A percentile compares a stretch with the other conserved stretches of the same genome.
These are phyloP conservation scores for Verticillium tricorpus DNA, from an alignment of 2,329 filamentous ascomycete species.

Conservation along the genomic window DNA sequence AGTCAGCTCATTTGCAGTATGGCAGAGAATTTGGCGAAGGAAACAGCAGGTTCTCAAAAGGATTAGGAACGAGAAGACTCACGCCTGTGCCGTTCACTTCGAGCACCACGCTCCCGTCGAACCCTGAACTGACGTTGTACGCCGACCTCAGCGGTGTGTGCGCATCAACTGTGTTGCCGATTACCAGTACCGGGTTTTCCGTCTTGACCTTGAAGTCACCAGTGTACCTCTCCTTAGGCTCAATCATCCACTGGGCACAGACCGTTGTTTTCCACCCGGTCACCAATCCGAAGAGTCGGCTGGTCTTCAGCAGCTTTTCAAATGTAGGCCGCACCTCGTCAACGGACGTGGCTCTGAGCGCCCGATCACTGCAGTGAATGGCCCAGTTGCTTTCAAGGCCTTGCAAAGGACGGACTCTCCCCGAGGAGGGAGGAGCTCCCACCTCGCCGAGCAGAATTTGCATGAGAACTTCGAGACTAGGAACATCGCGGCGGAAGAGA, in stretches of 20 bases:
- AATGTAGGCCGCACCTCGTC: constrained; percentile 22
- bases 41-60: background rate
- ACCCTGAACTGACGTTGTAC: constrained; percentile 27
- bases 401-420: background rate
- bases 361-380: constrained; percentile 31
- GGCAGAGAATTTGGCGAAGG: too few relatives aligned
- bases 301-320: constrained; percentile 18
- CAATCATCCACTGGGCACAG: constrained; percentile 33
- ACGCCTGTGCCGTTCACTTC: constrained; percentile 27
- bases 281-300: constrained; percentile 20
- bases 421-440: background rate
- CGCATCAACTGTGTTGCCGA: constrained; percentile 32
- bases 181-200: constrained; percentile 28
- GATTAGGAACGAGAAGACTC: background rate
- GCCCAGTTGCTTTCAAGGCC: constrained; percentile 6
- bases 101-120: constrained; percentile 31
- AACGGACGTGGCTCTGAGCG: constrained; percentile 18
- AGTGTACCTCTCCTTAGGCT: constrained; percentile 29
- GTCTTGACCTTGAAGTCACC: constrained; percentile 27
- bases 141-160: constrained; percentile 33
- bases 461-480: background rate
- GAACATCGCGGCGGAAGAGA: constrained; percentile 7
- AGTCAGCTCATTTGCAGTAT: background rate
- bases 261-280: constrained; percentile 10
- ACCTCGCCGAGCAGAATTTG: background rate